phyloP scores from a whole-genome alignment of 768 basidiomycete genomes.

The Gyrodon lividus region DNA sequence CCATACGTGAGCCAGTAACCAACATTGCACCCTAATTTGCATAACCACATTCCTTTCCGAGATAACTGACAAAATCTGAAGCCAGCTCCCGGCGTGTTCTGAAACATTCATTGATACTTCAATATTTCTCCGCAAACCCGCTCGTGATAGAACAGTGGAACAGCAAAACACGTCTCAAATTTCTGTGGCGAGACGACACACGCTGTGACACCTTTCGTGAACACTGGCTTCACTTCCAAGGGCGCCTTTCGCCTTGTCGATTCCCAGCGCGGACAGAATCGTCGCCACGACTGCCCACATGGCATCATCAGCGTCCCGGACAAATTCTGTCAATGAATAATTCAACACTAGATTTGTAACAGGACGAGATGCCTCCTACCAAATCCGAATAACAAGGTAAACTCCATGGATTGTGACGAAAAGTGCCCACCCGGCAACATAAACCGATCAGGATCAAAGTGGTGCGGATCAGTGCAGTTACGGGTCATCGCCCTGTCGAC shows the following conservation, averaged over 20 bases:
- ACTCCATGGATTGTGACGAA: not conserved
- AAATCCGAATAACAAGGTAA: not conserved
- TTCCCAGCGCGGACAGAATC: constrained; percentile 2
- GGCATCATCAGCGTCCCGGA: constrained; percentile 2
- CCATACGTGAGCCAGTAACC: no score
- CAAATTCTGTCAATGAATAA: not conserved
- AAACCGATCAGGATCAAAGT: not conserved
- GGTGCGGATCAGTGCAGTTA: not conserved
- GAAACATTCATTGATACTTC: no score
- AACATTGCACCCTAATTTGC: no score
- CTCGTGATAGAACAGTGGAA: no score
- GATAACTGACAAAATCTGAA: no score
- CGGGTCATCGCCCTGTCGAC: not conserved
- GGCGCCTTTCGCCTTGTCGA: constrained; percentile 9
- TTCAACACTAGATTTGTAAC: no score
- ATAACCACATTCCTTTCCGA: no score
- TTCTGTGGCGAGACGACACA: no score
- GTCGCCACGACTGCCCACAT: constrained; percentile 2
- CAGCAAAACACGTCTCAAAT: no score
- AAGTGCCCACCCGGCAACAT: not conserved
- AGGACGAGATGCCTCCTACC: not conserved
- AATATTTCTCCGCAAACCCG: no score
- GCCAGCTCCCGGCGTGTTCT: no score
- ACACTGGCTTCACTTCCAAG: constrained; percentile 1
- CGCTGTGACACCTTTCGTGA: not conserved